These are phyloP conservation scores for Rhododendron kiyosumense DNA, from an alignment of 148 eudicot species.

Conservation along the genomic window DNA sequence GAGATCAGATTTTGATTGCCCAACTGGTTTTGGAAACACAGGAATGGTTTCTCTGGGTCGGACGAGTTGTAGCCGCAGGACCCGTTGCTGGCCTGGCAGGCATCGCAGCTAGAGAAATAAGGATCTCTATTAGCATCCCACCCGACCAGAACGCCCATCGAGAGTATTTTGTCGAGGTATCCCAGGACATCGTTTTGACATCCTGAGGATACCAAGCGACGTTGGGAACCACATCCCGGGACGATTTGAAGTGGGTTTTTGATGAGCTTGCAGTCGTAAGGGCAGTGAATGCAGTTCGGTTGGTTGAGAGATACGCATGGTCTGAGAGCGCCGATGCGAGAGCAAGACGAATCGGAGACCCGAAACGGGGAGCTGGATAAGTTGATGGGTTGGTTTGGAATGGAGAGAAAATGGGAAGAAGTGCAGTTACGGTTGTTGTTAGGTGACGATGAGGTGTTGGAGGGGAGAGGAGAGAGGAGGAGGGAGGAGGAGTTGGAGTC, in stretches of 20 bases:
- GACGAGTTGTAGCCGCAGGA: conserved; percentile 63
- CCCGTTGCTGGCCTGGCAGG: conserved; percentile 36
- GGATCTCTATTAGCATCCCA: conserved; percentile 35
- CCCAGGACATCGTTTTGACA: conserved; percentile 57
- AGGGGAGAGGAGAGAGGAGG: conserved; percentile 28
- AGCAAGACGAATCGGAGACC: conserved; percentile 52
- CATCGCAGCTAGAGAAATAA: conserved; percentile 35
- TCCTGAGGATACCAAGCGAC: conserved; percentile 19
- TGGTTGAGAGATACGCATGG: conserved; percentile 43
- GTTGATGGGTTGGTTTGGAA: conserved; percentile 41
- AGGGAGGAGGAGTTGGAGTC: conserved; percentile 35
- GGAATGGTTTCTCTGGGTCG: conserved; percentile 36
- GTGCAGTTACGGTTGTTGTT: conserved; percentile 12
- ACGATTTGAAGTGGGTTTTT: conserved; percentile 44
- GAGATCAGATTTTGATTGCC: not conserved
- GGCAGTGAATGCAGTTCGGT: conserved; percentile 52
- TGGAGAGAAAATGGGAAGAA: conserved; percentile 9
- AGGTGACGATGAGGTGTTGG: conserved; percentile 1
- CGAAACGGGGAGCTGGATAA: conserved; percentile 48
- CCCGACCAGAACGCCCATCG: conserved; percentile 41
- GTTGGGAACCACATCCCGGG: conserved; percentile 30
- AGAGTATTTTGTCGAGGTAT: conserved; percentile 31
- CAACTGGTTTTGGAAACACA: conserved; percentile 25
- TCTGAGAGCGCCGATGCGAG: conserved; percentile 43
- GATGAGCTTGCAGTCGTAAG: conserved; percentile 51